phyloP scores from a whole-genome alignment of 257 asterid genomes.

The Mitragyna speciosa region DNA sequence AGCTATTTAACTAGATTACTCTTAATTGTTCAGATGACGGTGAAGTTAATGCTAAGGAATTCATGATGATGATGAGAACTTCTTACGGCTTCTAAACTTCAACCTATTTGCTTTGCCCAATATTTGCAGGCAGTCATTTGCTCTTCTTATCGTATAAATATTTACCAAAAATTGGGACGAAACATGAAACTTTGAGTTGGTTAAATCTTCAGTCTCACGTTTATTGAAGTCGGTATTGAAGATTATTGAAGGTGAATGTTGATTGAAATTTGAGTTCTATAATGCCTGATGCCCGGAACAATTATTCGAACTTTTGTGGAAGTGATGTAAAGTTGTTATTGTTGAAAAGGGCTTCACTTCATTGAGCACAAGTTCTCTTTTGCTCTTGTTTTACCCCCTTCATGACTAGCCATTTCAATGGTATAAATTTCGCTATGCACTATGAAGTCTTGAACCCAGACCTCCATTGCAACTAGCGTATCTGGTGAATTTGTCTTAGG shows the following conservation, averaged over 20 bases:
- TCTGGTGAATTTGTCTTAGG: too few relatives aligned
- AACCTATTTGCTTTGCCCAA: neutral
- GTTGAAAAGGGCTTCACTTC: neutral
- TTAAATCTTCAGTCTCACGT: neutral
- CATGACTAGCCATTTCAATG: neutral
- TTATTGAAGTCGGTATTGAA: neutral
- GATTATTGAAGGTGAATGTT: neutral
- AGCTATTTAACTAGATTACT: neutral
- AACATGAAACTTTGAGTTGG: neutral
- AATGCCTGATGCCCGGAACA: neutral
- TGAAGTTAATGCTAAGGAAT: slow-evolving; percentile 77
- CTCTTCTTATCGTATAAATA: neutral
- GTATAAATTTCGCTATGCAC: neutral
- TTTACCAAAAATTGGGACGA: neutral
- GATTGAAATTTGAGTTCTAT: neutral
- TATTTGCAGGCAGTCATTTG: neutral
- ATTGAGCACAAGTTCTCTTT: neutral
- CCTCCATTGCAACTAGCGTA: neutral
- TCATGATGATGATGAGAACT: slow-evolving; percentile 89
- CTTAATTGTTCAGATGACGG: slow-evolving; percentile 72
- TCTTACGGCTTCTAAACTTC: slow-evolving; percentile 54
- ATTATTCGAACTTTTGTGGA: neutral
- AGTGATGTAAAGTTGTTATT: neutral
- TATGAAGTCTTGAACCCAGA: neutral
- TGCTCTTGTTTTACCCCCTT: too few relatives aligned